phyloP scores from a whole-genome alignment of 495 filamentous ascomycete genomes.

The Penicillium fimorum region DNA sequence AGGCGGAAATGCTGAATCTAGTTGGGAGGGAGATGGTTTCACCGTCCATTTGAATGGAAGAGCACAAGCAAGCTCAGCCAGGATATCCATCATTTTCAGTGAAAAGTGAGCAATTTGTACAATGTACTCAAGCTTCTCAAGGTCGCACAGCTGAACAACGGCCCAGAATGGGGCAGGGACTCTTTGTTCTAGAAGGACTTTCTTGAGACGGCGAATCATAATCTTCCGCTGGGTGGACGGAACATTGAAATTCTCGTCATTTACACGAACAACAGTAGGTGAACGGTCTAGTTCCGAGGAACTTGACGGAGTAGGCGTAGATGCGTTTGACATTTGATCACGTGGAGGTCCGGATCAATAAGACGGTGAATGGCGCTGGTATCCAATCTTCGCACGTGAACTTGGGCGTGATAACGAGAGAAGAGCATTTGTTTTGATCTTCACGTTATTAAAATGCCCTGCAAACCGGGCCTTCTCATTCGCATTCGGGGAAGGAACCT shows the following conservation, averaged over 20 bases:
- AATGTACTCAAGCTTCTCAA: constrained; percentile 8
- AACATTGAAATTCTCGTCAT: constrained; percentile 8
- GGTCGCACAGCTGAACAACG: constrained; percentile 13
- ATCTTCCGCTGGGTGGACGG: neutral
- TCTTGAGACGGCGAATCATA: constrained; percentile 3
- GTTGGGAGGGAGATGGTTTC: neutral
- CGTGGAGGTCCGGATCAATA: neutral
- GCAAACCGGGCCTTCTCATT: neutral
- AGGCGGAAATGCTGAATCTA: neutral
- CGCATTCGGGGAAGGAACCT: neutral
- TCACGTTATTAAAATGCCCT: neutral
- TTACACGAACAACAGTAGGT: neutral
- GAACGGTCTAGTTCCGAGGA: neutral
- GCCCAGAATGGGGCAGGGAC: constrained; percentile 15
- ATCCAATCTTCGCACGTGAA: neutral
- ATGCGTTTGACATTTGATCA: constrained; percentile 1
- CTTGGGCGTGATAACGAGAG: neutral
- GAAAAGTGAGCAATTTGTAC: constrained; percentile 5
- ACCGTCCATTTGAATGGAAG: constrained; percentile 10
- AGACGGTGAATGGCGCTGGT: neutral
- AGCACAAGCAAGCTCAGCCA: constrained; percentile 2
- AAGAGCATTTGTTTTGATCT: neutral
- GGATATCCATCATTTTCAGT: neutral
- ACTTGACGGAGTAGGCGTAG: neutral
- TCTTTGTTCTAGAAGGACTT: neutral